Percentiles rank a stretch among this genome's conserved stretches.
phyloP scores from a whole-genome alignment of 2,329 filamentous ascomycete species.

The Fusarium foetens region DNA sequence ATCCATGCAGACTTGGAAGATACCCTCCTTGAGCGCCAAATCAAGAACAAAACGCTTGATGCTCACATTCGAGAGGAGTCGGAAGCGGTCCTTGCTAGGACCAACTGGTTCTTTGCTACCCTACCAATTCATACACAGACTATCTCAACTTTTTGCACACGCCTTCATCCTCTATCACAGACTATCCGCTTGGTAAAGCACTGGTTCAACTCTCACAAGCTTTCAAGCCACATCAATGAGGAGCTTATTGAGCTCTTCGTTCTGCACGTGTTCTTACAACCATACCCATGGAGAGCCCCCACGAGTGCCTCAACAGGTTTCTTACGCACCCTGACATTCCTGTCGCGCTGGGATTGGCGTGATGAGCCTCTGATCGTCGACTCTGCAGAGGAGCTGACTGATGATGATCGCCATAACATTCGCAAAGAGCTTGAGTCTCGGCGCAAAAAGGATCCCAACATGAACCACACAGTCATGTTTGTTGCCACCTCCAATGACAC shows the following conservation, averaged over 20 bases:
- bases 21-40: conserved; percentile 78
- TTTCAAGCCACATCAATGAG: conserved; percentile 78
- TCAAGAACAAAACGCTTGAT: conserved; percentile 77
- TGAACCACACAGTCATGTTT: conserved; percentile 86
- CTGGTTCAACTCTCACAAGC: conserved; percentile 88
- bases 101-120: conserved; percentile 77
- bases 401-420: conserved; percentile 69
- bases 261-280: conserved; percentile 79
- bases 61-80: conserved; percentile 74
- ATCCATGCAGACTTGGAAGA: conserved; percentile 92
- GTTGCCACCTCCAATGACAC: conserved; percentile 81
- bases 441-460: conserved; percentile 86
- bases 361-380: conserved; percentile 84
- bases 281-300: conserved; percentile 82
- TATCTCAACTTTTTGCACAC: conserved; percentile 81
- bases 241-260: conserved; percentile 88
- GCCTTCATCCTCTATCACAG: conserved; percentile 80
- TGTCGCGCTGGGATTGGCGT: conserved; percentile 93
- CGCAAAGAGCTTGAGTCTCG: conserved; percentile 81
- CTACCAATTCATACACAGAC: conserved; percentile 84
- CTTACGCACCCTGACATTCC: conserved; percentile 79
- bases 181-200: conserved; percentile 87
- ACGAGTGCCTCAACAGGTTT: conserved; percentile 83
- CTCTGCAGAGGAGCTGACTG: conserved; percentile 68
- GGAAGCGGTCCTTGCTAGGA: conserved; percentile 73